phyloP scores from a whole-genome alignment of 1,284 basidiomycete genomes.

The Sanghuangporus baumii region DNA sequence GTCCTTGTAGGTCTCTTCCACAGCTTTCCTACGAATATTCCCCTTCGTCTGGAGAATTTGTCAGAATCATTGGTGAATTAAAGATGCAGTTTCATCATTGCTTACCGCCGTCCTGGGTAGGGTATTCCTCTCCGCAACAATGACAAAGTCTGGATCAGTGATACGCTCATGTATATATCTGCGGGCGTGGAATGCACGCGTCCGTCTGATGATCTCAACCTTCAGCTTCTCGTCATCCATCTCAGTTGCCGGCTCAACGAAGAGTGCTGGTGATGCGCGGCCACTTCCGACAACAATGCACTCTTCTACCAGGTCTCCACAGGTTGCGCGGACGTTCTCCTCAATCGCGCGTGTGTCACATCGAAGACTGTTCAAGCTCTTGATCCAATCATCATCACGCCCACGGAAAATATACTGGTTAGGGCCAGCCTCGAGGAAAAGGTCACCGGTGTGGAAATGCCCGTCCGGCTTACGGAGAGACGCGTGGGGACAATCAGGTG shows the following conservation, averaged over 20 bases:
- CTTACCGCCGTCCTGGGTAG: slow-evolving; percentile 49
- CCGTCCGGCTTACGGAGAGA: slow-evolving; percentile 53
- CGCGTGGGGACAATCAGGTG: slow-evolving; percentile 59
- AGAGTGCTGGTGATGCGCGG: slow-evolving; percentile 60
- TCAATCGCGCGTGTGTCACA: slow-evolving; percentile 72
- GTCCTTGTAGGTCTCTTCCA: slow-evolving; percentile 49
- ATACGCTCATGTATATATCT: slow-evolving; percentile 68
- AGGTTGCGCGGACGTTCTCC: slow-evolving; percentile 55
- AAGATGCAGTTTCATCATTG: neutral
- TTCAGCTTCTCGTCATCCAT: slow-evolving; percentile 48
- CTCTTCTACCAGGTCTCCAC: slow-evolving; percentile 48
- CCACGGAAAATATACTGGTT: slow-evolving; percentile 59
- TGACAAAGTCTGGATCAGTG: slow-evolving; percentile 44
- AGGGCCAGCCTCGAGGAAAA: slow-evolving; percentile 54
- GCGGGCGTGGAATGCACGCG: slow-evolving; percentile 53
- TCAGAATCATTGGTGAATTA: neutral
- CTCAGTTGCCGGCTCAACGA: slow-evolving; percentile 52
- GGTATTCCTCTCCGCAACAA: slow-evolving; percentile 48
- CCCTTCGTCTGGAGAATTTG: slow-evolving; percentile 45
- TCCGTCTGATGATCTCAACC: slow-evolving; percentile 60
- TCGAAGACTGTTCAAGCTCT: slow-evolving; percentile 64
- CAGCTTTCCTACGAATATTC: slow-evolving; percentile 59
- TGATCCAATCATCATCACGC: slow-evolving; percentile 75
- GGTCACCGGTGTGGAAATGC: slow-evolving; percentile 68
- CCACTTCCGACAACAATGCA: slow-evolving; percentile 64